Evolutionary conservation across 352 stramenopile species (phyloP), one percentile per base, ranked within the genome.

Genomic region (Globisporangium acanthophoron): DNA sequence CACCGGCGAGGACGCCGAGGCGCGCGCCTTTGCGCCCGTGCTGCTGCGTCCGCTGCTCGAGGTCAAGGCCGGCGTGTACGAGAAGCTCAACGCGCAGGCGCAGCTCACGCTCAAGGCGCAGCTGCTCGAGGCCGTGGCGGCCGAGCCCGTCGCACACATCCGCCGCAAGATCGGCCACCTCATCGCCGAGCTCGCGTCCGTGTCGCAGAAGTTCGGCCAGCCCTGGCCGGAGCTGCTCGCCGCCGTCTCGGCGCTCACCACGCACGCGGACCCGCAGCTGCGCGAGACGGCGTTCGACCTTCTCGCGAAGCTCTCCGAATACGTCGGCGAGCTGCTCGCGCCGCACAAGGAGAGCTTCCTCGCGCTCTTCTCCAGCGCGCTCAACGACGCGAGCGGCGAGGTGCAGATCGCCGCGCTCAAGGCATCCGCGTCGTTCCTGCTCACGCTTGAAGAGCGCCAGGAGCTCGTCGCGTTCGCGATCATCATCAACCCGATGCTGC

Each of bases 301-400:
- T 54, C 70, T 95, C 55, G 80, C 77, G 20, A 84, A 84, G 54
- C 71, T 95, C 43, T 68, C 78, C 33, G 79, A 89, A 56, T 91
- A 92, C 69, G 76, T 77, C 1, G 69, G 74, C 21, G 76, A 87
- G 46, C 57, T 86, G 35, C 66, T 95, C 12, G 76, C 66, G 40
- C 76, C 83, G 13, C 84, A 95, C 76, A 87, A 88, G 56, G 71
- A 92, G 56, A 85, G 69, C 67, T 92, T 90, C 67, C 68, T 90
- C 45, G 84, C 77, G 64, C 78, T 91, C 39, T 93, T 88, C 62
- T 77, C 74, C 16, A 87, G 78, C 58, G 70, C 81, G 49, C 71
- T 90, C 29, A 87, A 89, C 53, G 81, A 91, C 67, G 44, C 56
- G 6, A 82, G 73, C 45, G 63, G 52, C 54, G 76, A 90, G 21